Base-by-base conservation (phyloP, 257 asterid genomes). In the Avicennia marina region DNA sequence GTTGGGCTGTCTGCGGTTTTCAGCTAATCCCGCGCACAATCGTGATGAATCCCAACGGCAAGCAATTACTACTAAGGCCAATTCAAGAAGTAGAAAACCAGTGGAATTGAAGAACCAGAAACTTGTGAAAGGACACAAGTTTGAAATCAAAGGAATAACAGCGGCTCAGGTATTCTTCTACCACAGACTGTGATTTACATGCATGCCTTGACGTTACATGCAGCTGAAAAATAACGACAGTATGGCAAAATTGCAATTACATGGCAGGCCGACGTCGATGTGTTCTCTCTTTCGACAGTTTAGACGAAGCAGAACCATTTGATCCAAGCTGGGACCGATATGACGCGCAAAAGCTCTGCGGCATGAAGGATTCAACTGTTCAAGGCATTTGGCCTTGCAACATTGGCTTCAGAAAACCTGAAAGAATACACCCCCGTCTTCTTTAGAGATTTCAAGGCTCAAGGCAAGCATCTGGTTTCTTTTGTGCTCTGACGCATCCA, bases 401-500 rank as follows among this genome's bases (percentile, higher is more conserved):
- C 91, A 11, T 75, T 87, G 44, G 96, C 96, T 53, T 75, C 94
- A 4, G 52, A 68, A 31, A 71, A 81, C 6, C 54, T 84, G 11
- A 71, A 76, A 68, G 96, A 87, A 56, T 79, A 69, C 56, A 81
- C 96, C 25, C 85, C 96, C 0, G 89, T 87, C n/a, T 84, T 78
- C 52, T 87, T 87, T 63, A 68, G 89, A 60, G 66, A 81, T 38
- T 87, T 81, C 70, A 84, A 75, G 73, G 79, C 60, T 25, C 67
- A 53, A 13, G 12, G 53, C 26, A 70, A 70, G 11, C 72, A 87
- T 61, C 47, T 72, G 1, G 80, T 84, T n/a, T 1, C 95, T 86
- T 6, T 40, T 86, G 78, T 86, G 95, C 51, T 78, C 89, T 5
- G 93, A 86, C 63, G 89, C 82, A 38, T 63, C 69, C 2, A 55